Base-by-base conservation (phyloP, 306 rosid genomes). In the Hippophae gyantsensis region DNA sequence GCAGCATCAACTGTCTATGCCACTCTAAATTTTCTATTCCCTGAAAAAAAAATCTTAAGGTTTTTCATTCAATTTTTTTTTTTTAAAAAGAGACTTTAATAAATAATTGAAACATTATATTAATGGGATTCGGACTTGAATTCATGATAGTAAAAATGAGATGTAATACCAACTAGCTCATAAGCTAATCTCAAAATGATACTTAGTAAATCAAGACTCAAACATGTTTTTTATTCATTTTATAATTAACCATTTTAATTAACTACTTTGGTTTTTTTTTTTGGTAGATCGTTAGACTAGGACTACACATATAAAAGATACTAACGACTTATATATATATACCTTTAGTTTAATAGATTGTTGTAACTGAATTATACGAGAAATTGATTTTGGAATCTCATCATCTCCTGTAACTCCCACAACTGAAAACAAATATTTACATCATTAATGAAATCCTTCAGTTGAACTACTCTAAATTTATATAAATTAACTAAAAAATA, bases 351-450 rank as follows among this genome's bases (percentile, higher is more conserved):
- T 60, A 54, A 56, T 67, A 46, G 46, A 40, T 54, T 54, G 53
- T 32, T 61, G 71, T 14, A 32, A 61, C 56, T 69, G 84, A 66
- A 18, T 52, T 32, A 32, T 32, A 54, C 47, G 73, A 58, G 57
- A 62, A 56, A 65, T 38, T 53, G 58, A 63, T 63, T 48, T 43
- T 38, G 54, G 3, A 42, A 63, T 57, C 55, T 55, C 60, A 18
- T 55, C 60, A 18, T 14, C 57, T 60, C 72, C 89, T 83, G 83
- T 65, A 73, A 40, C 64, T 53, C 55, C 57, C 45, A 63, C 5
- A 32, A 32, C 77, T 63, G 54, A 40, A 3, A 11, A 53, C 45
- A 23, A 43, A 45, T 47, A 13, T 70, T 14, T 8, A 12, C 63
- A 55, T 7, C 18, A 61, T 47, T 47, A 47, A 60, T 46, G n/a